A percentile compares a stretch with the other conserved stretches of the same genome.
These are phyloP conservation scores for Candida nonsorbophila DNA, from an alignment of 805 yeast species.

Conservation along the genomic window DNA sequence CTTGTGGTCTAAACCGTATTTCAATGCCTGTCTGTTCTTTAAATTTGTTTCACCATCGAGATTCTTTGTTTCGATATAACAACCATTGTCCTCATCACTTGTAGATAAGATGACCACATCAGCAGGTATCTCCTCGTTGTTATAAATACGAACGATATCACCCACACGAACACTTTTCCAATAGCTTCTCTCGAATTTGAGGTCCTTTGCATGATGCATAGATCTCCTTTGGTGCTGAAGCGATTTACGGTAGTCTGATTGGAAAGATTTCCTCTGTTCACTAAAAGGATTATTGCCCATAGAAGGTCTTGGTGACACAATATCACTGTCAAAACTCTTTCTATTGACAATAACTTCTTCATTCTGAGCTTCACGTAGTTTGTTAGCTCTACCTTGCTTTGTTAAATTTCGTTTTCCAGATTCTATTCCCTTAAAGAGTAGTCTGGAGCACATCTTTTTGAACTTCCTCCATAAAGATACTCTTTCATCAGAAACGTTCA, in stretches of 20 bases:
- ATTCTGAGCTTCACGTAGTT: conserved; percentile 13
- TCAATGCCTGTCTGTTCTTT: conserved; percentile 70
- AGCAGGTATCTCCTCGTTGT: conserved; percentile 75
- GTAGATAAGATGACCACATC: conserved; percentile 65
- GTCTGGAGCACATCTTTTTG: conserved; percentile 46
- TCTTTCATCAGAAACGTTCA: conserved; percentile 58
- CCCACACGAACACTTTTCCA: conserved; percentile 80
- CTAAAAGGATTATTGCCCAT: conserved; percentile 11
- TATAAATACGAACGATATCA: conserved; percentile 60
- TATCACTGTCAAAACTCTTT: conserved; percentile 30
- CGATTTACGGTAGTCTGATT: conserved; percentile 10
- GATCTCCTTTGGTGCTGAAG: conserved; percentile 7
- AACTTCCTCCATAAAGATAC: conserved; percentile 65
- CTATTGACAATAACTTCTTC: conserved; percentile 9
- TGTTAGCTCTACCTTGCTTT: conserved; percentile 29
- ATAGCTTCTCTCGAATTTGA: conserved; percentile 26
- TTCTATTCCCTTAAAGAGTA: conserved; percentile 21
- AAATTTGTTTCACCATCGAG: conserved; percentile 53
- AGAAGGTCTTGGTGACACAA: conserved; percentile 11
- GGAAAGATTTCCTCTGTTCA: conserved; percentile 12
- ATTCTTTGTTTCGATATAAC: conserved; percentile 52
- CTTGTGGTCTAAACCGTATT: conserved; percentile 49
- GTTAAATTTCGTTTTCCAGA: conserved; percentile 24
- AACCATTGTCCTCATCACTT: conserved; percentile 64
- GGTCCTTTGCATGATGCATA: conserved; percentile 11